These are phyloP conservation scores for Conidiobolus coronatus DNA, from an alignment of 371 early-diverging fungal species.

Conservation along the genomic window DNA sequence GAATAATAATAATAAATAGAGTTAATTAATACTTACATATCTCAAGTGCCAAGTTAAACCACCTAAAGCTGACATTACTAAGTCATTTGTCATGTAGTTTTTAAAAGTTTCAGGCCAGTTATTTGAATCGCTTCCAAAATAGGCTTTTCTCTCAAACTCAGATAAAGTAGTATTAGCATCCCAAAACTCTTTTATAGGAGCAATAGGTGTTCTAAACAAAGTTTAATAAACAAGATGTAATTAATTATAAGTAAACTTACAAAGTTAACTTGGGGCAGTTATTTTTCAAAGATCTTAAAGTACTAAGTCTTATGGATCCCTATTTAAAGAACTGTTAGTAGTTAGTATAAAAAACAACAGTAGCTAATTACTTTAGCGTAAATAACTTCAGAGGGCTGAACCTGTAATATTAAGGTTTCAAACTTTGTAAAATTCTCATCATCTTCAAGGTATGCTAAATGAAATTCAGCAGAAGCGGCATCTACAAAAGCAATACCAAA, in stretches of 20 bases:
- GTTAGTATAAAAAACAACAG: too few species aligned
- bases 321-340: too few species aligned
- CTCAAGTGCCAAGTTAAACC: conserved; percentile 62
- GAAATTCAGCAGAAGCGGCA: conserved; percentile 81
- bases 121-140: conserved; percentile 23
- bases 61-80: conserved; percentile 46
- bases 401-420: conserved; percentile 80
- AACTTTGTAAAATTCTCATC: conserved; percentile 65
- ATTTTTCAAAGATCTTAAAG: neutral
- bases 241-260: neutral
- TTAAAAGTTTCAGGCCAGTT: conserved; percentile 17
- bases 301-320: too few species aligned
- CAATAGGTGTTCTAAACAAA: conserved; percentile 27
- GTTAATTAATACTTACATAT: conserved; percentile 16
- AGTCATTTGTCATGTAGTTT: conserved; percentile 9
- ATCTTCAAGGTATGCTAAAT: conserved; percentile 56
- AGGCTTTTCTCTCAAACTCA: conserved; percentile 36
- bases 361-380: conserved; percentile 46
- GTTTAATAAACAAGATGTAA: neutral
- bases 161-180: conserved; percentile 29
- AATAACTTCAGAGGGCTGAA: conserved; percentile 74
- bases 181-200: conserved; percentile 72
- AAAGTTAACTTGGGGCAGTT: neutral
- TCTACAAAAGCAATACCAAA: conserved; percentile 89
- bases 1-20: neutral